Evolutionary conservation across 2,329 filamentous ascomycete genomes (phyloP).

Genomic region (Cladosporium sp.): DNA sequence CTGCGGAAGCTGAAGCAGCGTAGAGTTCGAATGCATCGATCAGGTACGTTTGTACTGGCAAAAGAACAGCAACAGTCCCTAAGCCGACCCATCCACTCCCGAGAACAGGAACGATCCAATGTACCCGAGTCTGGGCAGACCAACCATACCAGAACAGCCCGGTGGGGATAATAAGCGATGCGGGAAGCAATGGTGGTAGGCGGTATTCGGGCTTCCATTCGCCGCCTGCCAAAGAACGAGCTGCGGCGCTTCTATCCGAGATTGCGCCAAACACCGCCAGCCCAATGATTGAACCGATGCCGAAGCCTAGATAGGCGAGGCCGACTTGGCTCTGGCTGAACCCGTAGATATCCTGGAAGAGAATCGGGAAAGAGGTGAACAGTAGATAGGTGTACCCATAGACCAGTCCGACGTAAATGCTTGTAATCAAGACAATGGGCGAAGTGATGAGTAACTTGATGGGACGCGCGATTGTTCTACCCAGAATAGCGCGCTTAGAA

Average conservation of each 20-base stretch:
- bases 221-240: neutral
- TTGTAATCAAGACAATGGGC: constrained; percentile 49
- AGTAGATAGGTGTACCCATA: constrained; percentile 42
- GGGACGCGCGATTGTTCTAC: too few species aligned
- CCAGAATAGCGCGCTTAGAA: too few species aligned
- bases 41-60: constrained; percentile 57
- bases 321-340: constrained; percentile 46
- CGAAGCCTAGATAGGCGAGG: constrained; percentile 45
- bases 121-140: constrained; percentile 47
- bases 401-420: constrained; percentile 42
- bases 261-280: constrained; percentile 14
- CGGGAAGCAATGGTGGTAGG: constrained; percentile 51
- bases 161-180: constrained; percentile 48
- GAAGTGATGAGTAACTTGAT: constrained; percentile 39
- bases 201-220: constrained; percentile 33
- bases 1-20: constrained; percentile 48
- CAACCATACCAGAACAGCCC: constrained; percentile 57
- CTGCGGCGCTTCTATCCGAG: neutral
- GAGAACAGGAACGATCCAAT: constrained; percentile 58
- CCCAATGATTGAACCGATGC: constrained; percentile 39
- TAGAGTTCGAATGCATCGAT: constrained; percentile 50
- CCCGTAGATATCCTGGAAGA: constrained; percentile 47
- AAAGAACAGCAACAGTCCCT: constrained; percentile 53
- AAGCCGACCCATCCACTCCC: constrained; percentile 52
- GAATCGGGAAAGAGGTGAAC: constrained; percentile 37